A percentile compares a stretch with the other conserved stretches of the same genome.
phyloP scores from a whole-genome alignment of 139 green algal species.

The Penium margaritaceum region DNA sequence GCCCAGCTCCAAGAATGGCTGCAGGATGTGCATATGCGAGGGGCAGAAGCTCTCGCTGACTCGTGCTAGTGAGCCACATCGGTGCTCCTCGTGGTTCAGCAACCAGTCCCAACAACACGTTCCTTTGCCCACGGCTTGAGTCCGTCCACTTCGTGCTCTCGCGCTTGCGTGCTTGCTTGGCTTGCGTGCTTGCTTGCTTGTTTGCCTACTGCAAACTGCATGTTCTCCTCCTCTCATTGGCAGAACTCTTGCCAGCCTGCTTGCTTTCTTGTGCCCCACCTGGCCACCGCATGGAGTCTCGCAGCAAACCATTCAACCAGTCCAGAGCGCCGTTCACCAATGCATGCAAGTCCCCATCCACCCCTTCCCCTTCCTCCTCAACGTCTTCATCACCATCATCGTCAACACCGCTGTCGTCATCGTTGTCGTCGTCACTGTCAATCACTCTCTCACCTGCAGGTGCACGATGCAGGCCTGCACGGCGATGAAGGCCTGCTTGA shows the following conservation, averaged over 20 bases:
- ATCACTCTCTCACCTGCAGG: constrained; percentile 56
- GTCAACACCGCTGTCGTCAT: background rate
- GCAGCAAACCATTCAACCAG: too few species aligned
- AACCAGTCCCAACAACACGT: too few species aligned
- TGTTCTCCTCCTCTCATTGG: too few species aligned
- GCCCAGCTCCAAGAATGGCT: too few species aligned
- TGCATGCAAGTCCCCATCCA: background rate
- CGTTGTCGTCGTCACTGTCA: background rate
- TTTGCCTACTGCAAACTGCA: too few species aligned
- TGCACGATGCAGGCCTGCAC: constrained; percentile 87
- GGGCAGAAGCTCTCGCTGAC: background rate
- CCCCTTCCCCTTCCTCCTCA: background rate
- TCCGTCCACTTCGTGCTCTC: too few species aligned
- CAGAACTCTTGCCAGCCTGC: too few species aligned
- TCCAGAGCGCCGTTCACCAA: background rate
- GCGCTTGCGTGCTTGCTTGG: too few species aligned
- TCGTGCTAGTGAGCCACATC: background rate
- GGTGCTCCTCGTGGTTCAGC: background rate
- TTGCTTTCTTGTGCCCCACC: too few species aligned
- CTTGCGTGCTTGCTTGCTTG: too few species aligned
- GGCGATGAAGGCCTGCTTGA: constrained; percentile 80
- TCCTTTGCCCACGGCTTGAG: too few species aligned
- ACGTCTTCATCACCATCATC: background rate
- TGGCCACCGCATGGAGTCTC: too few species aligned
- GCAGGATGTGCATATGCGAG: background rate